Evolutionary conservation across 1,284 basidiomycete species (phyloP).

Genomic region (Melampsora americana): DNA sequence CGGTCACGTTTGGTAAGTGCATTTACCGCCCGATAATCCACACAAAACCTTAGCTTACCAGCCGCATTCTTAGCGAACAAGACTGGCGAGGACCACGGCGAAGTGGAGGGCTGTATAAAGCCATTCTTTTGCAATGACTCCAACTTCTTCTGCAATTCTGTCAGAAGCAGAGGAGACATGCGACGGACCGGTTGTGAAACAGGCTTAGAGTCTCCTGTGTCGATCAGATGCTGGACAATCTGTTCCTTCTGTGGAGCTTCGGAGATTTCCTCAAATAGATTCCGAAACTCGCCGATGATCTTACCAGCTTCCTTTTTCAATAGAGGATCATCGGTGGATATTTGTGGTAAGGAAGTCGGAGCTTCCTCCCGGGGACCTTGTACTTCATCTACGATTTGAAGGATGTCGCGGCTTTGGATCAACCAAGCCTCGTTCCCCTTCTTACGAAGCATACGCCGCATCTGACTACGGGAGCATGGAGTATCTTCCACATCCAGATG

Average conservation of each 20-base stretch:
- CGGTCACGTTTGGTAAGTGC: constrained; percentile 23
- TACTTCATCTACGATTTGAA: not conserved
- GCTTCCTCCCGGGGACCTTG: not conserved
- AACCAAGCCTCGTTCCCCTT: not conserved
- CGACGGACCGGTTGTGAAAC: not conserved
- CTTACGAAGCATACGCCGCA: not conserved
- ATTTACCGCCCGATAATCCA: constrained; percentile 11
- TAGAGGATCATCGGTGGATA: not conserved
- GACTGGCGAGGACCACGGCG: not conserved
- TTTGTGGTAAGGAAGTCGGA: not conserved
- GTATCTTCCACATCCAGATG: not conserved
- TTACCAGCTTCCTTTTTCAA: not conserved
- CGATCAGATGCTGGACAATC: constrained; percentile 8
- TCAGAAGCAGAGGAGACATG: not conserved
- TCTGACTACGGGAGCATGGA: not conserved
- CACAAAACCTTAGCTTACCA: no score
- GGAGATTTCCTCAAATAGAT: not conserved
- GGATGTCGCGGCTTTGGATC: not conserved
- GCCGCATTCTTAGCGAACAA: not conserved
- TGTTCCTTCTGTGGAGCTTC: not conserved
- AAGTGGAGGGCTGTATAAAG: constrained; percentile 16
- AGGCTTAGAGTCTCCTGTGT: not conserved
- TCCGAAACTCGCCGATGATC: not conserved
- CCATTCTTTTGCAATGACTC: not conserved
- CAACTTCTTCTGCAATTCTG: not conserved